These are phyloP conservation scores for Sporodiniella umbellata DNA, from an alignment of 371 early-diverging fungal genomes.

Conservation along the genomic window DNA sequence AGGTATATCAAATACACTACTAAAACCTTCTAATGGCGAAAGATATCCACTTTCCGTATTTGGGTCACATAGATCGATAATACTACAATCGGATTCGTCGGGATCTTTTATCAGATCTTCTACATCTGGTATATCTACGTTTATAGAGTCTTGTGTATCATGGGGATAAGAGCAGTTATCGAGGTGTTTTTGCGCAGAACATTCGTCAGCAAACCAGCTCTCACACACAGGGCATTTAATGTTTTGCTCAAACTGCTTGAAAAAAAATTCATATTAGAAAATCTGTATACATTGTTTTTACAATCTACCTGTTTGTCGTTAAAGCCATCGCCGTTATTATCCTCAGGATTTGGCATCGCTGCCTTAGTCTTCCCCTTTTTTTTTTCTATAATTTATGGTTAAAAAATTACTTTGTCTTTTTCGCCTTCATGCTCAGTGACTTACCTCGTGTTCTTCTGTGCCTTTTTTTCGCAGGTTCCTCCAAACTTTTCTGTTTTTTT, in stretches of 20 bases:
- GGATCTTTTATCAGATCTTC: not conserved
- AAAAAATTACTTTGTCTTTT: too few species aligned
- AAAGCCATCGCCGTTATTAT: too few species aligned
- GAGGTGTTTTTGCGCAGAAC: not conserved
- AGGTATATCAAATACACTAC: constrained; percentile 2
- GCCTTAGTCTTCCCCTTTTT: too few species aligned
- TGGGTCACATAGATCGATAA: constrained; percentile 17
- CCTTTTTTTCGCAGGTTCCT: too few species aligned
- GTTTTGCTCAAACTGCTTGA: not conserved
- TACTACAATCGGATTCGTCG: constrained; percentile 8
- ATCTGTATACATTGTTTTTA: not conserved
- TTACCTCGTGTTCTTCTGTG: too few species aligned
- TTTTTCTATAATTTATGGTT: too few species aligned
- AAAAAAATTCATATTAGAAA: not conserved
- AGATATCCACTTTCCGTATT: constrained; percentile 19
- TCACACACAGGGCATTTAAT: not conserved
- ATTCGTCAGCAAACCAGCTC: not conserved
- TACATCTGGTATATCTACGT: not conserved
- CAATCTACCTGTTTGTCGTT: too few species aligned
- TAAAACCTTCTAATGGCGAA: constrained; percentile 23
- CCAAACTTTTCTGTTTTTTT: too few species aligned
- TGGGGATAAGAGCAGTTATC: not conserved
- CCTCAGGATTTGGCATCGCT: too few species aligned
- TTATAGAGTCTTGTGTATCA: not conserved
- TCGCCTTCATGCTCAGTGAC: too few species aligned